Conservation (phyloP, 2,329 filamentous ascomycete genomes). For the Trichoderma sp. region DNA sequence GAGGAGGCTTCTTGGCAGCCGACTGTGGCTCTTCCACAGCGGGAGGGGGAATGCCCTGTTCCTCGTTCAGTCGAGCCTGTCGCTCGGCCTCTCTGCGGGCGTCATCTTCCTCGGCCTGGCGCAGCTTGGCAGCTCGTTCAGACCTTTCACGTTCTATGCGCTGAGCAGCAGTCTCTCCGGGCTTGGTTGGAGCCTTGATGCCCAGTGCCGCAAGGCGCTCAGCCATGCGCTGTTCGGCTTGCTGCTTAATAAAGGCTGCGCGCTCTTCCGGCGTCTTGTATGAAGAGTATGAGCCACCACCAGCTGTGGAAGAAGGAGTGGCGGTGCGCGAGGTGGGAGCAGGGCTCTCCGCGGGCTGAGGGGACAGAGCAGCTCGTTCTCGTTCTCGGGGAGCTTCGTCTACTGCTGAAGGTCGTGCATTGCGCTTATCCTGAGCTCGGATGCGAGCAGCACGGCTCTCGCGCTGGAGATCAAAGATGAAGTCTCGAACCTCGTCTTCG, state of each 20-base stretch:
- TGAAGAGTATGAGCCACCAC: constrained; percentile 73
- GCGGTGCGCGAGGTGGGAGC: constrained; percentile 57
- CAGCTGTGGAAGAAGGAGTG: constrained; percentile 48
- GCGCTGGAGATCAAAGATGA: constrained; percentile 94
- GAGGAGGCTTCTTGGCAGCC: constrained; percentile 68
- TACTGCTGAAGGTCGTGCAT: constrained; percentile 47
- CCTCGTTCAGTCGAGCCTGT: constrained; percentile 79
- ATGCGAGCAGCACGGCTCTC: constrained; percentile 78
- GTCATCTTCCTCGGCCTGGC: constrained; percentile 93
- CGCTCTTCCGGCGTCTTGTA: constrained; percentile 93
- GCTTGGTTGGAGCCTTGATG: constrained; percentile 79
- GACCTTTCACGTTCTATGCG: constrained; percentile 84
- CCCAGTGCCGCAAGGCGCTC: constrained; percentile 92
- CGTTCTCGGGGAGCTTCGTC: constrained; percentile 50
- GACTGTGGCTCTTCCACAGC: constrained; percentile 51
- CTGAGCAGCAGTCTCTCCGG: constrained; percentile 80
- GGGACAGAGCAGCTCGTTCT: constrained; percentile 33
- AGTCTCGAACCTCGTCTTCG: constrained; percentile 94
- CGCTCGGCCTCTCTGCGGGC: constrained; percentile 84
- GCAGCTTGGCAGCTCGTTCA: constrained; percentile 84
- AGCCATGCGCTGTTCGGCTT: constrained; percentile 95
- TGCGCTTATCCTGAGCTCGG: constrained; percentile 60
- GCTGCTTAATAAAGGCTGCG: constrained; percentile 94
- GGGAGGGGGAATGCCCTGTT: constrained; percentile 68
- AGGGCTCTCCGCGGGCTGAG: constrained; percentile 49